Percentiles rank a stretch among this genome's conserved stretches.
Conservation (phyloP, 2,329 filamentous ascomycete species). For the Biscogniauxia mediterranea region DNA sequence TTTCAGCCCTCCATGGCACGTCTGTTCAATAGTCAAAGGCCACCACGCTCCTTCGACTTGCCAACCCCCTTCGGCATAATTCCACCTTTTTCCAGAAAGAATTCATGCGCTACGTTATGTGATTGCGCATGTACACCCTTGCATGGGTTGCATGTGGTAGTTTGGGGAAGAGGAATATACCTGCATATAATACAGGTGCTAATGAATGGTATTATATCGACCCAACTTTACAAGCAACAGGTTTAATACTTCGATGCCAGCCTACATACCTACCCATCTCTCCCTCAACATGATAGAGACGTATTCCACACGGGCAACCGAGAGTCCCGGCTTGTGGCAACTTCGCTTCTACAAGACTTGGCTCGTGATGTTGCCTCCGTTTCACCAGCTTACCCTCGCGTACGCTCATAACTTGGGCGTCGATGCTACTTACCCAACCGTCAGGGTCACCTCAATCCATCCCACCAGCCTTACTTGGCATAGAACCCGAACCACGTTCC, state of each 20-base stretch:
- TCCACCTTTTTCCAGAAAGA: neutral
- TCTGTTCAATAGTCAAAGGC: neutral
- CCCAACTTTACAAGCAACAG: no score
- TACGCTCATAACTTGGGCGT: neutral
- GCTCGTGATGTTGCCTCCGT: neutral
- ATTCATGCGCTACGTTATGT: neutral
- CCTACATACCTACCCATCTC: no score
- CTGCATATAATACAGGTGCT: no score
- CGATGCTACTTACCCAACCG: neutral
- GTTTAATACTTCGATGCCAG: no score
- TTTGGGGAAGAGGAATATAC: neutral
- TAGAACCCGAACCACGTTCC: neutral
- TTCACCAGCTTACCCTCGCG: neutral
- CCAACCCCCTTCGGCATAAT: neutral
- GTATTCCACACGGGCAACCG: neutral
- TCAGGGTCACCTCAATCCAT: neutral
- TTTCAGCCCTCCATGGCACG: neutral
- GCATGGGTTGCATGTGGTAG: neutral
- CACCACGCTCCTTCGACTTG: neutral
- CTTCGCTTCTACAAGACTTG: neutral
- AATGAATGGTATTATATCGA: no score
- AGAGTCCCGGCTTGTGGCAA: neutral
- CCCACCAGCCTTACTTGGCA: neutral
- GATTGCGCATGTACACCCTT: neutral
- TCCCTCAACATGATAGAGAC: neutral